Percentiles rank a stretch among this genome's conserved stretches.
Conservation (phyloP, 2,329 filamentous ascomycete species). For the Verticillium dahliae region DNA sequence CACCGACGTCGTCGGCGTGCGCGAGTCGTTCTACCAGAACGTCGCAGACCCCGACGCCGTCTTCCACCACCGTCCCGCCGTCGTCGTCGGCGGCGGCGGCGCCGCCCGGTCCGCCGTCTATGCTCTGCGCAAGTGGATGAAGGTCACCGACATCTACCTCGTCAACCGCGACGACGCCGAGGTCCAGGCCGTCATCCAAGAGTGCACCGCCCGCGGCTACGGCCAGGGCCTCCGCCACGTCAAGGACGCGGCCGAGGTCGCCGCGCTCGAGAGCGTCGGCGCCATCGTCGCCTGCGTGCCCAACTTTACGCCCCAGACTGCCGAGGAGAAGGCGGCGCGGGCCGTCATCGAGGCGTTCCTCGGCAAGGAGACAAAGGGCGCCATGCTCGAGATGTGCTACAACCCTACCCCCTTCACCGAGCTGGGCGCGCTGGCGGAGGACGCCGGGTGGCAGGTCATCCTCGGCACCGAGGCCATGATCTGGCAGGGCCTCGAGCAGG, state of each 20-base stretch:
- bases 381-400: constrained; percentile 78
- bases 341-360: constrained; percentile 44
- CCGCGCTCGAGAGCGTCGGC: constrained; percentile 49
- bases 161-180: constrained; percentile 67
- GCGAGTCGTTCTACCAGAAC: constrained; percentile 62
- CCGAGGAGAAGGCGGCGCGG: constrained; percentile 55
- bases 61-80: constrained; percentile 55
- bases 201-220: constrained; percentile 55
- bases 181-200: constrained; percentile 58
- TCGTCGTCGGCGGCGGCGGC: constrained; percentile 73
- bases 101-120: constrained; percentile 75
- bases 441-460: constrained; percentile 65
- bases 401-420: constrained; percentile 66
- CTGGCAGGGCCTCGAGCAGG: constrained; percentile 69
- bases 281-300: constrained; percentile 71
- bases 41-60: constrained; percentile 32
- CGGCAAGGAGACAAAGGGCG: constrained; percentile 49
- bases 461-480: constrained; percentile 72
- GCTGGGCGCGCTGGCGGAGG: constrained; percentile 54
- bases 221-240: constrained; percentile 57
- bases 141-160: constrained; percentile 63
- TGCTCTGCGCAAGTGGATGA: constrained; percentile 63
- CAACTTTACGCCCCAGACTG: constrained; percentile 63
- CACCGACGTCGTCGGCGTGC: constrained; percentile 73
- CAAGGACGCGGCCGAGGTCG: constrained; percentile 52